phyloP scores from a whole-genome alignment of 2,329 filamentous ascomycete genomes.

The Chalara sp. region DNA sequence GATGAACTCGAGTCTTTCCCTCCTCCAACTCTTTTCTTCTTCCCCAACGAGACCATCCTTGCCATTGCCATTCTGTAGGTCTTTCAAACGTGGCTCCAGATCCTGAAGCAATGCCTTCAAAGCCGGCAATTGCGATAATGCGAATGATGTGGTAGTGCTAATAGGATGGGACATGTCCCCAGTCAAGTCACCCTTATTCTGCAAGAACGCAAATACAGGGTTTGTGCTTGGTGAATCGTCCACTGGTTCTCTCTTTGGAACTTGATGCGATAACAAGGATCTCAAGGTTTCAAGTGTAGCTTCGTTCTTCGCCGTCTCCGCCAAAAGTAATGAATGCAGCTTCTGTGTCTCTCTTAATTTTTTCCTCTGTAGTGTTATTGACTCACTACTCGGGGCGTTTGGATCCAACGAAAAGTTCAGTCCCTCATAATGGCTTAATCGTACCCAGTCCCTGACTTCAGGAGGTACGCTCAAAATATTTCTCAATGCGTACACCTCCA shows the following conservation, averaged over 20 bases:
- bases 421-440: slow-evolving; percentile 73
- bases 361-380: slow-evolving; percentile 62
- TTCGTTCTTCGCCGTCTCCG: slow-evolving; percentile 67
- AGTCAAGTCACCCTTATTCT: slow-evolving; percentile 43
- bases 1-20: slow-evolving; percentile 74
- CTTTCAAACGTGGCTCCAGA: slow-evolving; percentile 57
- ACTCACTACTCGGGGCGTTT: slow-evolving; percentile 54
- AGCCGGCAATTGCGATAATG: slow-evolving; percentile 75
- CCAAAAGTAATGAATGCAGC: slow-evolving; percentile 61
- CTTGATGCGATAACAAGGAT: slow-evolving; percentile 43
- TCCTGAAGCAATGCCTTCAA: slow-evolving; percentile 64
- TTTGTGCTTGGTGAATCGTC: slow-evolving; percentile 9
- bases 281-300: slow-evolving; percentile 60
- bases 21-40: slow-evolving; percentile 51
- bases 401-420: slow-evolving; percentile 24
- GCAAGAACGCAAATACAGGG: slow-evolving; percentile 47
- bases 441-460: slow-evolving; percentile 70
- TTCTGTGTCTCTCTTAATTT: slow-evolving; percentile 74
- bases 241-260: slow-evolving; percentile 31
- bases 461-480: slow-evolving; percentile 73
- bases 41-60: slow-evolving; percentile 29
- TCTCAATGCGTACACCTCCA: slow-evolving; percentile 83
- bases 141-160: slow-evolving; percentile 68
- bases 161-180: slow-evolving; percentile 50
- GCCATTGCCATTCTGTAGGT: slow-evolving; percentile 32